A percentile compares a stretch with the other conserved stretches of the same genome.
Conservation (phyloP, 805 yeast genomes). For the Teunomyces atbi region DNA sequence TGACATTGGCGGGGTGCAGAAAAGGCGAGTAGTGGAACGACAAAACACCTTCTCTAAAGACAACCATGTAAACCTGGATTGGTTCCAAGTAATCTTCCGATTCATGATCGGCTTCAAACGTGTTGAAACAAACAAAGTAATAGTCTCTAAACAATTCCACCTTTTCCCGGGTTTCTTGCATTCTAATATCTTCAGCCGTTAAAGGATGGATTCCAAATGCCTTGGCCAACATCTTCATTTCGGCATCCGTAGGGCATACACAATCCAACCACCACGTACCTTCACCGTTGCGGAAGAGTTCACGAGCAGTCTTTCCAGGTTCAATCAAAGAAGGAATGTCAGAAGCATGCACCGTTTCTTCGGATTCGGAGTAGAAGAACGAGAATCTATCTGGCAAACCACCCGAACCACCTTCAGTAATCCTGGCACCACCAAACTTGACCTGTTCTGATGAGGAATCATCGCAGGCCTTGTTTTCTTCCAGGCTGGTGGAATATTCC, state of each 20-base stretch:
- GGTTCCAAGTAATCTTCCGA: constrained; percentile 32
- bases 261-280: constrained; percentile 69
- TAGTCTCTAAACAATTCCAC: constrained; percentile 88
- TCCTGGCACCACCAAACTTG: constrained; percentile 38
- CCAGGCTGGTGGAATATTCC: constrained; percentile 13
- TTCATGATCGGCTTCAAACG: constrained; percentile 76
- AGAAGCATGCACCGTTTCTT: constrained; percentile 28
- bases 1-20: constrained; percentile 26
- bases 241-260: constrained; percentile 88
- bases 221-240: constrained; percentile 87
- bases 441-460: constrained; percentile 32
- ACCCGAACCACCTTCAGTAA: constrained; percentile 24
- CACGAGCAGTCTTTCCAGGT: constrained; percentile 20
- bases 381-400: constrained; percentile 54
- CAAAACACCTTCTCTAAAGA: constrained; percentile 27
- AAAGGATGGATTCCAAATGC: constrained; percentile 97
- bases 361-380: constrained; percentile 25
- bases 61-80: constrained; percentile 27
- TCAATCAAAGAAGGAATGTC: constrained; percentile 23
- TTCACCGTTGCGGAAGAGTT: constrained; percentile 25
- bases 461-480: constrained; percentile 10
- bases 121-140: constrained; percentile 95
- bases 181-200: constrained; percentile 94
- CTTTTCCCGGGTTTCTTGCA: constrained; percentile 96
- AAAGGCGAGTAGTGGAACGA: constrained; percentile 29